Base-by-base conservation (phyloP, 305 asterid genomes). In the Nicotiana rustica region DNA sequence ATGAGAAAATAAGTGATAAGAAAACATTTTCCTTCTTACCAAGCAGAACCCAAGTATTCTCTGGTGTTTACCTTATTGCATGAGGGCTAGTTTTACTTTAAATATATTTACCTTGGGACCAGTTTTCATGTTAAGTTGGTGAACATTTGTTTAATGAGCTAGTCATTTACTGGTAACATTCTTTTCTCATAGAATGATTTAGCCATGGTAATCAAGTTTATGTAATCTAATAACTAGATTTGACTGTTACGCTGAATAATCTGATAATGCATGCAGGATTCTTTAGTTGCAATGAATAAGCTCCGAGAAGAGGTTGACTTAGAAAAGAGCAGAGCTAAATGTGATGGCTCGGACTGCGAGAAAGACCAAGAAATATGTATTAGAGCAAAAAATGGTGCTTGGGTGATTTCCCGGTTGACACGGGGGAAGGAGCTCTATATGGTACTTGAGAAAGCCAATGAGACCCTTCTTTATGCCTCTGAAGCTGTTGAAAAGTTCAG, bases 391-490 rank as follows among this genome's bases (percentile, higher is more conserved):
- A 96, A 96, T 91, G 94, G 89, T 84, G 97, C 99, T 78, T 96
- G 98, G 99, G 90, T 93, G 83, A 92, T 95, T 66, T 97, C 96
- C 71, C 92, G 94, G 77, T 87, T 91, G 66, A 88, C 93, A 35
- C 86, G 95, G 85, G 98, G 97, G 82, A 94, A 92, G 90, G 99
- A 93, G 86, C 98, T 96, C 33, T 94, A 91, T 82, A 91, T 96
- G 98, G 98, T 92, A 86, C 96, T 96, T 71, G 99, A 96, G 92
- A 96, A 94, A 92, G 97, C 97, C 83, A 89, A 83, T 86, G 99
- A 96, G 85, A 94, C 98, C 55, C 98, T 96, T 84, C 97, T 96
- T 57, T 96, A 89, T 76, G 98, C 98, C 82, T 88, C 97, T 64
- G 98, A 92, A 66, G 97, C 98, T 56, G 92, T 91, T 75, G 95